These are phyloP conservation scores for Diospyros kaki DNA, from an alignment of 148 eudicot genomes.

Conservation along the genomic window DNA sequence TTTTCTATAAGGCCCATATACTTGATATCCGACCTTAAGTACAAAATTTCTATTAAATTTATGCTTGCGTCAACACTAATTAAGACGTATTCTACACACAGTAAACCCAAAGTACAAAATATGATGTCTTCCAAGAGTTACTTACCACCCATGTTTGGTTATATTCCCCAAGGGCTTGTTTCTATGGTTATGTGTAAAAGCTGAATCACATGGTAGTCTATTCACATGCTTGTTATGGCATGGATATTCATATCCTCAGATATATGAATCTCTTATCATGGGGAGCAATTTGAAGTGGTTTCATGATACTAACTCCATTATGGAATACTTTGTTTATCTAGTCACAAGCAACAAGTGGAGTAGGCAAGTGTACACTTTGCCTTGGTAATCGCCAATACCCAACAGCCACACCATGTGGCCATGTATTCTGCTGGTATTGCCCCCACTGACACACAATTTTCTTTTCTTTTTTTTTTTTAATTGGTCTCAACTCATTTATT, in stretches of 20 bases:
- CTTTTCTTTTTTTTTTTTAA: not conserved
- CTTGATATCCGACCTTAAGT: too few relatives aligned
- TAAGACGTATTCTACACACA: too few relatives aligned
- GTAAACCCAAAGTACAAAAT: too few relatives aligned
- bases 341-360: constrained; percentile 52
- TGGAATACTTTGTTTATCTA: constrained; percentile 7
- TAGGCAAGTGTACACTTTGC: constrained; percentile 93
- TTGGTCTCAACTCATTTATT: not conserved
- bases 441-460: constrained; percentile 7
- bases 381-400: constrained; percentile 89
- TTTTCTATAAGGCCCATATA: too few relatives aligned
- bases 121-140: too few relatives aligned
- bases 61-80: not conserved
- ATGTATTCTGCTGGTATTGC: constrained; percentile 93
- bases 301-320: not conserved
- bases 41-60: not conserved
- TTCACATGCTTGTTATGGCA: not conserved
- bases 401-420: constrained; percentile 98
- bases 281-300: not conserved
- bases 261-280: not conserved
- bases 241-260: not conserved
- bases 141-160: too few relatives aligned
- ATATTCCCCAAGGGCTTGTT: too few relatives aligned
- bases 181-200: too few relatives aligned
- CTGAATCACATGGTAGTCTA: not conserved